Evolutionary conservation across 2,329 filamentous ascomycete species (phyloP).

Genomic region (Beauveria bassiana): DNA sequence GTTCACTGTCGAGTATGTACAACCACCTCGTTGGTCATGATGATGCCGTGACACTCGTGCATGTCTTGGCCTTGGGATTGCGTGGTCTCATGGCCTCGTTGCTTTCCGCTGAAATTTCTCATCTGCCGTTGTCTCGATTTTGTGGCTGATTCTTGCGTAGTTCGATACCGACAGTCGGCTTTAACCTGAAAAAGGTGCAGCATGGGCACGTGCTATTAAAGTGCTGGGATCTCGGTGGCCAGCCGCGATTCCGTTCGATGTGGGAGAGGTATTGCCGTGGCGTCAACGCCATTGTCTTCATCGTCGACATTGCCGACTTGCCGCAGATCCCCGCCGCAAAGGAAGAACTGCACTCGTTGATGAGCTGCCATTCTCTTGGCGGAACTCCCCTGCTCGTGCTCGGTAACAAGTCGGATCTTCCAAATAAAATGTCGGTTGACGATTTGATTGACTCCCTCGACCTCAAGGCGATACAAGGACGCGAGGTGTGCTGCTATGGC

Average conservation of each 20-base stretch:
- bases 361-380: conserved; percentile 75
- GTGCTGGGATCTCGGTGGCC: conserved; percentile 97
- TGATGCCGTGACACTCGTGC: not conserved
- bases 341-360: conserved; percentile 84
- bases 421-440: conserved; percentile 85
- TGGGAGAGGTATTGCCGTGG: conserved; percentile 98
- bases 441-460: conserved; percentile 91
- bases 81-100: not conserved
- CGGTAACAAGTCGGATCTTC: conserved; percentile 94
- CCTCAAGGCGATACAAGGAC: conserved; percentile 78
- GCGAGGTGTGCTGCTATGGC: conserved; percentile 96
- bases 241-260: conserved; percentile 95
- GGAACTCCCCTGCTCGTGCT: conserved; percentile 90
- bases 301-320: conserved; percentile 89
- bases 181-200: conserved; percentile 98
- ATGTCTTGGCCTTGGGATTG: not conserved
- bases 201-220: conserved; percentile 97
- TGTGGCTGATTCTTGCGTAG: conserved; percentile 48
- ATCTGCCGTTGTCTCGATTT: conserved; percentile 1
- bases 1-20: conserved; percentile 91
- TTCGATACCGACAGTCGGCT: conserved; percentile 95
- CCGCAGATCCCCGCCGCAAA: conserved; percentile 74
- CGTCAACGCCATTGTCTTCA: conserved; percentile 96
- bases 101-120: not conserved
- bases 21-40: not conserved